Evolutionary conservation across 108 stramenopile species (phyloP).

Genomic region (Bacterosira constricta): DNA sequence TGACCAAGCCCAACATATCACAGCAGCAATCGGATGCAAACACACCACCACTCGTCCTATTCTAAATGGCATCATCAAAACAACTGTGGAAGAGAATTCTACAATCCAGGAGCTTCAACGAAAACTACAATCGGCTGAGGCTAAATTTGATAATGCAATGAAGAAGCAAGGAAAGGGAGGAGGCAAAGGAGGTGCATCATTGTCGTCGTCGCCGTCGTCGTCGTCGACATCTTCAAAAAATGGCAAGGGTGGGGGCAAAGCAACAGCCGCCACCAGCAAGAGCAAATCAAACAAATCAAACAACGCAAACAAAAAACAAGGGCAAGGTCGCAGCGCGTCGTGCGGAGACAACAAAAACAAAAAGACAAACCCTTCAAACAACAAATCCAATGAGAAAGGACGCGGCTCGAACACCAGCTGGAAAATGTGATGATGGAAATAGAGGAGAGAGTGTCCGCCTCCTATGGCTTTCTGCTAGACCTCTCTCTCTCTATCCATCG

Average conservation of each 20-base stretch:
- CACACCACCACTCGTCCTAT: background rate
- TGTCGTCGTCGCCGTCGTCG: background rate
- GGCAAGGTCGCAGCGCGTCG: too few relatives aligned
- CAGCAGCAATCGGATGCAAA: background rate
- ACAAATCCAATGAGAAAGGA: slow-evolving; percentile 5
- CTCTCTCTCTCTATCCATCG: background rate
- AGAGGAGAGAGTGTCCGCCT: background rate
- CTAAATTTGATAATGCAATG: background rate
- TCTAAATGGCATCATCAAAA: background rate
- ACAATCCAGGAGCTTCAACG: background rate
- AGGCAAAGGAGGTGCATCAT: background rate
- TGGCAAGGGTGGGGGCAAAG: background rate
- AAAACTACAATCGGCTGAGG: background rate
- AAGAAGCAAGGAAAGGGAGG: background rate
- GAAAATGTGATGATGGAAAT: background rate
- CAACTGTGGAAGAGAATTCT: background rate
- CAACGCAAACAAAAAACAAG: background rate
- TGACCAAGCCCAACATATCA: background rate
- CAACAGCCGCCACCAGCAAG: background rate
- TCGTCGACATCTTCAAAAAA: too few relatives aligned
- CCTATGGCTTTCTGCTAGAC: slow-evolving; percentile 15
- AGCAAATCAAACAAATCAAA: background rate
- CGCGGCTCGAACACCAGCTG: background rate
- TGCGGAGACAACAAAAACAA: background rate
- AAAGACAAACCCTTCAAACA: background rate